phyloP scores from a whole-genome alignment of 73 alveolate species.

The Paramecium caudatum region DNA sequence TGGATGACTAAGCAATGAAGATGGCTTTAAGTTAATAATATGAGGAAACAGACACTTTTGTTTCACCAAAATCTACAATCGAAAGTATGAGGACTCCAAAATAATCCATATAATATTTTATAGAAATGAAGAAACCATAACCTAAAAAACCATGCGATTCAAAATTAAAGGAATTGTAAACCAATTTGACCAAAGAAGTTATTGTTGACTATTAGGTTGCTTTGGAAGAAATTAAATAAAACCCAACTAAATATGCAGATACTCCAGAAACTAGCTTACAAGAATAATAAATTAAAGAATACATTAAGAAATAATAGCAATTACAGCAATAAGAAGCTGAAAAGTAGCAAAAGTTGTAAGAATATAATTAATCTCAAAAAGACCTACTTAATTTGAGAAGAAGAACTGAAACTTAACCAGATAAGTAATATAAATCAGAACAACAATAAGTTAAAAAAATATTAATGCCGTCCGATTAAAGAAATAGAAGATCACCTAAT shows the following conservation, averaged over 20 bases:
- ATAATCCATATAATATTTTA: constrained; percentile 46
- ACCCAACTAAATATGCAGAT: background rate
- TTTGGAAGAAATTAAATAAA: constrained; percentile 3
- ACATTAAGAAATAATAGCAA: background rate
- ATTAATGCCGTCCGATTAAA: background rate
- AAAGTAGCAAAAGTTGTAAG: background rate
- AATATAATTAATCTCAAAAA: constrained; percentile 13
- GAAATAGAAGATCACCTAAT: background rate
- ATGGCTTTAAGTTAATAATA: constrained; percentile 54
- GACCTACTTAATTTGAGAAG: constrained; percentile 12
- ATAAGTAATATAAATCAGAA: background rate
- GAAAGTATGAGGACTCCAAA: background rate
- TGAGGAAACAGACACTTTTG: constrained; percentile 19
- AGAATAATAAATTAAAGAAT: constrained; percentile 28
- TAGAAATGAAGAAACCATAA: background rate
- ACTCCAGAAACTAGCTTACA: constrained; percentile 46
- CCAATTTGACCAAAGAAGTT: constrained; percentile 28
- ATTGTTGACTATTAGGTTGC: constrained; percentile 5
- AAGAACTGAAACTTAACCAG: constrained; percentile 10
- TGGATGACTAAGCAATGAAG: constrained; percentile 64
- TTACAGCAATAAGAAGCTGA: background rate
- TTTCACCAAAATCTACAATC: constrained; percentile 24
- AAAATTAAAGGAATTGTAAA: constrained; percentile 13
- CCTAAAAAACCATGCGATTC: background rate
- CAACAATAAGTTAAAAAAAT: background rate